phyloP scores from a whole-genome alignment of 768 basidiomycete species.

The Rhodocollybia butyracea region DNA sequence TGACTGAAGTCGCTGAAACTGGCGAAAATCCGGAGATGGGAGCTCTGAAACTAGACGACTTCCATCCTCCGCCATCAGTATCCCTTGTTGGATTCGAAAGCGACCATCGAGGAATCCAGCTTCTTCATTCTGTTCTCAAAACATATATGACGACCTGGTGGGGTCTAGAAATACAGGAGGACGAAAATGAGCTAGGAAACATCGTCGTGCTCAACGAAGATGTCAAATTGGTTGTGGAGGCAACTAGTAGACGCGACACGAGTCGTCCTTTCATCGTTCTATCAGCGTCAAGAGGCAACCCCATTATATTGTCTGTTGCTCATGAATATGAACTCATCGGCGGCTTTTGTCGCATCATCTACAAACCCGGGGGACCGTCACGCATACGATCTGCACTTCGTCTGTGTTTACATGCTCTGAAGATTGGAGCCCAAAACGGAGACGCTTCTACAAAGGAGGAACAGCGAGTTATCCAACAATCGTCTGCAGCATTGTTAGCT shows the following conservation, averaged over 20 bases:
- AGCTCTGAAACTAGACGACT: slow-evolving; percentile 41
- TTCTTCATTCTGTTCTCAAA: slow-evolving; percentile 59
- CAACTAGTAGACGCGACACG: slow-evolving; percentile 55
- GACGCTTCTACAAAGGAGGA: slow-evolving; percentile 11
- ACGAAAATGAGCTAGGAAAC: slow-evolving; percentile 50
- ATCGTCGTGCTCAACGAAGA: slow-evolving; percentile 85
- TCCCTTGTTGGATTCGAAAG: slow-evolving; percentile 72
- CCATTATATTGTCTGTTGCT: slow-evolving; percentile 57
- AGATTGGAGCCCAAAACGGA: slow-evolving; percentile 37
- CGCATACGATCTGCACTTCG: slow-evolving; percentile 66
- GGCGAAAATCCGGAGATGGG: slow-evolving; percentile 39
- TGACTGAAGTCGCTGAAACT: slow-evolving; percentile 58
- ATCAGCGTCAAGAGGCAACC: slow-evolving; percentile 66
- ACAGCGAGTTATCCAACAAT: background rate
- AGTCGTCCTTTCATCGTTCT: slow-evolving; percentile 72
- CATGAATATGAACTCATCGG: slow-evolving; percentile 76
- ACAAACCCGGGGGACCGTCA: slow-evolving; percentile 86
- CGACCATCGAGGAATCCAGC: slow-evolving; percentile 59
- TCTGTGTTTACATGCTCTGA: slow-evolving; percentile 54
- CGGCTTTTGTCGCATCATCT: slow-evolving; percentile 84
- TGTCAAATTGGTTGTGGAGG: slow-evolving; percentile 48
- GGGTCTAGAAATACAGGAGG: slow-evolving; percentile 53
- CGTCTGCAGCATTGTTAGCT: background rate
- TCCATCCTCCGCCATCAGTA: slow-evolving; percentile 44
- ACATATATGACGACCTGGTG: slow-evolving; percentile 76